These are phyloP conservation scores for Xanthoceras sorbifolium DNA, from an alignment of 345 rosid genomes.

Conservation along the genomic window DNA sequence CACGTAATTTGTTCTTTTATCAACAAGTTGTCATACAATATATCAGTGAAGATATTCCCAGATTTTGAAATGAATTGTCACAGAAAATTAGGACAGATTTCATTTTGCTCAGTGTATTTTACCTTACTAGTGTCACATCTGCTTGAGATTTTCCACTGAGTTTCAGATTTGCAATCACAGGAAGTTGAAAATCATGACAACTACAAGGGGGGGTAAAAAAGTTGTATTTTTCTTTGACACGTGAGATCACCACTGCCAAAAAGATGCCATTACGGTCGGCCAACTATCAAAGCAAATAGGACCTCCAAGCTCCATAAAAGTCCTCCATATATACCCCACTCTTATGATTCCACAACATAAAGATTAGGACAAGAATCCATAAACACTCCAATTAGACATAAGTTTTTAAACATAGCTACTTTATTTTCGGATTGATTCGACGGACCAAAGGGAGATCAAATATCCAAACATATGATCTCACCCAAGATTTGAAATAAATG, in stretches of 20 bases:
- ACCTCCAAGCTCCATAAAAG: background rate
- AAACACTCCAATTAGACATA: background rate
- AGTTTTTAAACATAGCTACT: background rate
- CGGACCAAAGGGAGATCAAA: background rate
- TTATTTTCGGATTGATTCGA: slow-evolving; percentile 4
- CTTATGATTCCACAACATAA: background rate
- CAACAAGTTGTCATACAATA: background rate
- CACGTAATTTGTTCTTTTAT: background rate
- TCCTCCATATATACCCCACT: background rate
- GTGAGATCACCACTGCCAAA: background rate
- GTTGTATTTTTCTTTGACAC: too few species aligned
- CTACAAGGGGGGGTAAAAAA: background rate
- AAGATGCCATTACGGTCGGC: background rate
- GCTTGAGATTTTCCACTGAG: slow-evolving; percentile 3
- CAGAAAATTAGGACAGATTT: background rate
- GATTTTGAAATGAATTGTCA: background rate
- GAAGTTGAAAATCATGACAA: background rate
- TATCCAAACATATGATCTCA: background rate
- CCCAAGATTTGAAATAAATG: background rate
- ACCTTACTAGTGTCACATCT: background rate
- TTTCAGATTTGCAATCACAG: background rate
- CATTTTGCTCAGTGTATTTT: background rate
- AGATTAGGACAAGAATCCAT: background rate
- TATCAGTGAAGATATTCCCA: background rate
- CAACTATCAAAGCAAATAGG: background rate